Evolutionary conservation across 345 rosid species (phyloP), one percentile per base, ranked within the genome.

Genomic region (Euphorbia lathyris): DNA sequence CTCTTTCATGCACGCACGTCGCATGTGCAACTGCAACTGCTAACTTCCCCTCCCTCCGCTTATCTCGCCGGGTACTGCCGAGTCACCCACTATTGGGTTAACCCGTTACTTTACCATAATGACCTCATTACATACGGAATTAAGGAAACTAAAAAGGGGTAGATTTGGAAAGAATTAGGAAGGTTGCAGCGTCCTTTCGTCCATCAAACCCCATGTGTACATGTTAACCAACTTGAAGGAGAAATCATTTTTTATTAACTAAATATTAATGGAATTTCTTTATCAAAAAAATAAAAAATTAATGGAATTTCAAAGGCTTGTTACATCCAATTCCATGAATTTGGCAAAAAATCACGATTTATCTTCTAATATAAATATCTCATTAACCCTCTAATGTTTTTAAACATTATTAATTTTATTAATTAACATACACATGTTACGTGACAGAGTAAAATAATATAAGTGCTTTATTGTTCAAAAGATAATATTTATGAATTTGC

Each of bases 21-120:
- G 95, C 88, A 86, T 84, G 83, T 88, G 88, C 75, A 20, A 22
- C 0, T n/a, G n/a, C n/a, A n/a, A n/a, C n/a, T n/a, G n/a, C n/a
- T n/a, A n/a, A n/a, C n/a, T n/a, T n/a, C n/a, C n/a, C 38, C 14
- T 8, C 25, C 57, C 61, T 12, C 87, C 86, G 85, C 76, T 30
- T 30, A 65, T 70, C 38, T 60, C 68, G 84, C 76, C 65, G 76
- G 77, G 75, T 0, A 25, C 10, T 17, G 72, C 80, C 73, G 81
- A 80, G 77, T 77, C 69, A 50, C 19, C 9, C 1, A 12, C 14
- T 0, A 17, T 0, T 0, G 0, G 0, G 2, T 11, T 20, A 14
- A 53, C 16, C 38, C 1, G 13, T 17, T 2, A 1, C 0, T 67
- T 76, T 59, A 69, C 79, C 1, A 27, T 8, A 52, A 47, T 65